Evolutionary conservation across 768 basidiomycete genomes (phyloP).

Genomic region (Leccinum barrowsii): DNA sequence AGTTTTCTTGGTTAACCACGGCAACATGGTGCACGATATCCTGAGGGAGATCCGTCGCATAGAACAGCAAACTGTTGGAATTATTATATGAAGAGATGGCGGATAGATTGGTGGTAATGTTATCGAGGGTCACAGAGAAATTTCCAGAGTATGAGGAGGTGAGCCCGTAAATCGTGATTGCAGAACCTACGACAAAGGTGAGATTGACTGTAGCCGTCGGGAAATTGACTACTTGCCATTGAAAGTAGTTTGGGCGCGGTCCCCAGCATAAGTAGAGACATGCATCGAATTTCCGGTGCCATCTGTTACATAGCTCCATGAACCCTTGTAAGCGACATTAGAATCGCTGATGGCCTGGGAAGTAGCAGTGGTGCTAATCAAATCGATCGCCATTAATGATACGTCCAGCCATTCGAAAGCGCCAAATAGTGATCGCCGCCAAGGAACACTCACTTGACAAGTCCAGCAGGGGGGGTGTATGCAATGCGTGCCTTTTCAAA

Average conservation of each 20-base stretch:
- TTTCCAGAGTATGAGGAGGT: slow-evolving; percentile 55
- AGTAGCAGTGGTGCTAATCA: slow-evolving; percentile 33
- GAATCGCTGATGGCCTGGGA: slow-evolving; percentile 42
- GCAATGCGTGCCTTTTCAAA: slow-evolving; percentile 59
- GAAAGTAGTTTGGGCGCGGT: slow-evolving; percentile 43
- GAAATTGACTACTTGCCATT: slow-evolving; percentile 37
- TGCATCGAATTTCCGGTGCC: slow-evolving; percentile 29
- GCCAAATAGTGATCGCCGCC: slow-evolving; percentile 4
- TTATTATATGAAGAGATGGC: slow-evolving; percentile 52
- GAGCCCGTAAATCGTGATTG: slow-evolving; percentile 57
- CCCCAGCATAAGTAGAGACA: slow-evolving; percentile 40
- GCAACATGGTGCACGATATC: slow-evolving; percentile 45
- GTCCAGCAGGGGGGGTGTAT: slow-evolving; percentile 32
- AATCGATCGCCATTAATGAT: slow-evolving; percentile 23
- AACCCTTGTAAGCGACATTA: slow-evolving; percentile 48
- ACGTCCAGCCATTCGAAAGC: not conserved
- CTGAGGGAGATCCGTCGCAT: slow-evolving; percentile 56
- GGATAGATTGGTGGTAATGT: slow-evolving; percentile 44
- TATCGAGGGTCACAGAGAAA: slow-evolving; percentile 57
- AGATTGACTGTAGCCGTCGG: not conserved
- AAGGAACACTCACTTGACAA: slow-evolving; percentile 33
- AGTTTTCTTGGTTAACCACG: slow-evolving; percentile 54
- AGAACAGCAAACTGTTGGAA: slow-evolving; percentile 56
- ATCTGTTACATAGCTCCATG: slow-evolving; percentile 47
- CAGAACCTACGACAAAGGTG: slow-evolving; percentile 44